Conservation (phyloP, 257 asterid genomes). For the Jacaranda copaia region DNA sequence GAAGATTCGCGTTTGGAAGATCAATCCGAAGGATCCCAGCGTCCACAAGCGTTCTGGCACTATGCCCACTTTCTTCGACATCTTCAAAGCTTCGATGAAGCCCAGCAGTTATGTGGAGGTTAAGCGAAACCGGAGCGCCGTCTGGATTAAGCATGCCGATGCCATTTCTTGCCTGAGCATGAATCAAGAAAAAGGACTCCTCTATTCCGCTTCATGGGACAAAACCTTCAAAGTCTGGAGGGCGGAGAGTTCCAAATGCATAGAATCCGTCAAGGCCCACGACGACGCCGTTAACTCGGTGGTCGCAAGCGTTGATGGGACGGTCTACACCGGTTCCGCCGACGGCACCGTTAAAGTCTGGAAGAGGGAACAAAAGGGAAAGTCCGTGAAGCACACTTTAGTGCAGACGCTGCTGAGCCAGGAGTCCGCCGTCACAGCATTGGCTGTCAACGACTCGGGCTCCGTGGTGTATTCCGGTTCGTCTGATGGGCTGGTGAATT, state of each 20-base stretch:
- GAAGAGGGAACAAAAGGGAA: slow-evolving; percentile 65
- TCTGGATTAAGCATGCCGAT: slow-evolving; percentile 83
- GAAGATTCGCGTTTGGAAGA: slow-evolving; percentile 75
- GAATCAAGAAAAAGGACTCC: slow-evolving; percentile 58
- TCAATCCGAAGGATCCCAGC: slow-evolving; percentile 55
- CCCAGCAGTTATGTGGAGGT: slow-evolving; percentile 76
- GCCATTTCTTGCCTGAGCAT: slow-evolving; percentile 84
- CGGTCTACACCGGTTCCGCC: slow-evolving; percentile 82
- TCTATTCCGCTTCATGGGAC: slow-evolving; percentile 88
- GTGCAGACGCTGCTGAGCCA: slow-evolving; percentile 61
- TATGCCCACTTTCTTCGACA: slow-evolving; percentile 68
- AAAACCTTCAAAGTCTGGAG: slow-evolving; percentile 81
- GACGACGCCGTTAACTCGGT: slow-evolving; percentile 83
- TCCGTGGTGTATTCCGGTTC: slow-evolving; percentile 67
- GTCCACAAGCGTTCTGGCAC: slow-evolving; percentile 65
- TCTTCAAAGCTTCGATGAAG: slow-evolving; percentile 70
- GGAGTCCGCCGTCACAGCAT: slow-evolving; percentile 76
- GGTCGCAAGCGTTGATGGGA: slow-evolving; percentile 60
- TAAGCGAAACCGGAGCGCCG: slow-evolving; percentile 54
- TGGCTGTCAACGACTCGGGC: slow-evolving; percentile 60
- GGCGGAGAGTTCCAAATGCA: slow-evolving; percentile 64
- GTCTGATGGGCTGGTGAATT: slow-evolving; percentile 77
- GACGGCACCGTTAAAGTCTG: slow-evolving; percentile 84
- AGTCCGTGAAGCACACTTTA: slow-evolving; percentile 47
- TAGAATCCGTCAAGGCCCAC: slow-evolving; percentile 86